A percentile compares a stretch with the other conserved stretches of the same genome.
These are phyloP conservation scores for Cryptococcus jaspeensis DNA, from an alignment of 1,284 basidiomycete species.

Conservation along the genomic window DNA sequence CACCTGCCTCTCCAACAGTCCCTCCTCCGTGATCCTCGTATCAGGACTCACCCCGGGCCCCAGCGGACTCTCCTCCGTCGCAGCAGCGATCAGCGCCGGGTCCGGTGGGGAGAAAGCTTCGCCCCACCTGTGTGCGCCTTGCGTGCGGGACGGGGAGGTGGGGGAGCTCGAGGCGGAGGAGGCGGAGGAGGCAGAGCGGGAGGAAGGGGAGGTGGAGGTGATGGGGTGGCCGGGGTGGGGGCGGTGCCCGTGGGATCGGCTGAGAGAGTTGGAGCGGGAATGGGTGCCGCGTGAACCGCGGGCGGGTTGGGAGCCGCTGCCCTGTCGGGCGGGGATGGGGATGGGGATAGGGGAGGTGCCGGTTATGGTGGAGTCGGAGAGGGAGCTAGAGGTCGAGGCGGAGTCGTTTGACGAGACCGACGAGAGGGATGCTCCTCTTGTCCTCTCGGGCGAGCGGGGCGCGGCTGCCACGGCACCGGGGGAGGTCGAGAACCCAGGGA, in stretches of 20 bases:
- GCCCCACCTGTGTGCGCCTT: slow-evolving; percentile 7
- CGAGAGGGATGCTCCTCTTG: too few species aligned
- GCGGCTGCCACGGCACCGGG: background rate
- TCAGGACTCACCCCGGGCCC: slow-evolving; percentile 48
- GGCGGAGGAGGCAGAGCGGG: slow-evolving; percentile 1
- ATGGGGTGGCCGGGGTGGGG: slow-evolving; percentile 14
- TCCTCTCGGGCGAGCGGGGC: too few species aligned
- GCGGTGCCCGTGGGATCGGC: slow-evolving; percentile 7
- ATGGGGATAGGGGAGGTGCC: background rate
- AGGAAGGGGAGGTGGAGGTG: background rate
- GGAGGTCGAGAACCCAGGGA: slow-evolving; percentile 4
- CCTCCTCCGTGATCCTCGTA: slow-evolving; percentile 34
- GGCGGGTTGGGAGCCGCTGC: background rate
- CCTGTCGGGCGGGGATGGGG: background rate
- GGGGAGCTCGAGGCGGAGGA: slow-evolving; percentile 5
- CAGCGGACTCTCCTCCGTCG: slow-evolving; percentile 35
- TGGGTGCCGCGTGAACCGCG: background rate
- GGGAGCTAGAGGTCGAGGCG: background rate
- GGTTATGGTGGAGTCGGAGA: background rate
- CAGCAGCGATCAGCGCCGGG: slow-evolving; percentile 33
- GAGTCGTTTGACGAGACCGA: background rate
- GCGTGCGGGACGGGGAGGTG: background rate
- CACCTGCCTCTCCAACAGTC: slow-evolving; percentile 43
- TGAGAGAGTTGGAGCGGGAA: background rate
- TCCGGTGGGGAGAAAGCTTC: slow-evolving; percentile 42